These are phyloP conservation scores for Tremellales sp. DNA, from an alignment of 1,284 basidiomycete genomes.

Conservation along the genomic window DNA sequence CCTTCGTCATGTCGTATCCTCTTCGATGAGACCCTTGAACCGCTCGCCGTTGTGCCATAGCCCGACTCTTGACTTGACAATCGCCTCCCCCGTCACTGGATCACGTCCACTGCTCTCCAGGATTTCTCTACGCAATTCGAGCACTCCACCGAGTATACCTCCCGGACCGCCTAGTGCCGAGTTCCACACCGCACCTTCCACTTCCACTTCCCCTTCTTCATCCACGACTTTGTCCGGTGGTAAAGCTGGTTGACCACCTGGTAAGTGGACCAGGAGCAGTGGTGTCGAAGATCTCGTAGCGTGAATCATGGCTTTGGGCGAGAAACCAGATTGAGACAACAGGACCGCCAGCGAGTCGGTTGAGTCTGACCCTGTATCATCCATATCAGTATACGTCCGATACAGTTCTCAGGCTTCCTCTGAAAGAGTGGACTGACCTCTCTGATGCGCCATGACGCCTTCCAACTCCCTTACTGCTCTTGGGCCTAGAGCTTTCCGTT, in stretches of 20 bases:
- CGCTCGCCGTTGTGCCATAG: constrained; percentile 19
- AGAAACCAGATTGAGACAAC: constrained; percentile 72
- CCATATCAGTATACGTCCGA: background rate
- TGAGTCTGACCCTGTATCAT: background rate
- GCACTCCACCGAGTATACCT: constrained; percentile 57
- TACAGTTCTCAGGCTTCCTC: background rate
- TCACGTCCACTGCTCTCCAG: constrained; percentile 1
- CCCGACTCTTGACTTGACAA: constrained; percentile 10
- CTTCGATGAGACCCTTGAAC: constrained; percentile 1
- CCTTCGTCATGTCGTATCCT: background rate
- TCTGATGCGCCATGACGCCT: constrained; percentile 58
- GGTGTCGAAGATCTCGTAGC: constrained; percentile 68
- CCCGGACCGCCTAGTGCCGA: constrained; percentile 55
- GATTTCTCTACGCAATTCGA: constrained; percentile 65
- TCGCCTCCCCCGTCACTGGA: constrained; percentile 3
- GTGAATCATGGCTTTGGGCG: constrained; percentile 60
- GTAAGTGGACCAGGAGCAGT: constrained; percentile 70
- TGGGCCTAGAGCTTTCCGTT: constrained; percentile 71
- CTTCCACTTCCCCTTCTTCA: constrained; percentile 5
- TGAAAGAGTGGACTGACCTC: constrained; percentile 7
- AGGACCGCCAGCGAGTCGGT: constrained; percentile 59
- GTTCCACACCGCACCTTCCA: constrained; percentile 58
- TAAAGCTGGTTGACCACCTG: constrained; percentile 43
- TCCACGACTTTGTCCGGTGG: background rate
- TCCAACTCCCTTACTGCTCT: constrained; percentile 81